Evolutionary conservation across 768 basidiomycete genomes (phyloP).

Genomic region (Vishniacozyma victoriae): DNA sequence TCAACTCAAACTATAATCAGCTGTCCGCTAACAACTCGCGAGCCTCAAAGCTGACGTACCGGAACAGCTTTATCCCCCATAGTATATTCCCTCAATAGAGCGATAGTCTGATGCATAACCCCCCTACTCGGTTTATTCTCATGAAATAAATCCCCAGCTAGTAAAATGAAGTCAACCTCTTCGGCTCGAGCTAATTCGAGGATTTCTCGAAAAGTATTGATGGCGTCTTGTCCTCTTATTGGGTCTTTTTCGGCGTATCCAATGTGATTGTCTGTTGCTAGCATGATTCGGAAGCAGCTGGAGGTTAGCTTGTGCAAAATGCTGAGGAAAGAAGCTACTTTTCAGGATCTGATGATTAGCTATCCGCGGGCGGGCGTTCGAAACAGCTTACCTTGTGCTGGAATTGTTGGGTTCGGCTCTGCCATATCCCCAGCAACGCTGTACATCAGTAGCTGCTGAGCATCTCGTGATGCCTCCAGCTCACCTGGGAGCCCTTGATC

Average conservation of each 20-base stretch:
- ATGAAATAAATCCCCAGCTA: constrained; percentile 95
- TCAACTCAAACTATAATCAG: constrained; percentile 63
- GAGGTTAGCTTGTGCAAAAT: background rate
- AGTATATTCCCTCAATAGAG: constrained; percentile 82
- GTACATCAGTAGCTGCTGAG: background rate
- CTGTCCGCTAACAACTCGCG: background rate
- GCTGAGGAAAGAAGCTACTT: constrained; percentile 17
- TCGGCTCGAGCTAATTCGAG: constrained; percentile 77
- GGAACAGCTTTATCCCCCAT: constrained; percentile 79
- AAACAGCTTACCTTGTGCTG: constrained; percentile 16
- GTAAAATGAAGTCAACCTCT: constrained; percentile 84
- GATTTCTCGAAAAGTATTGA: constrained; percentile 92
- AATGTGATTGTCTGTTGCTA: constrained; percentile 94
- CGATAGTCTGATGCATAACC: constrained; percentile 80
- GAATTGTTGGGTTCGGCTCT: constrained; percentile 26
- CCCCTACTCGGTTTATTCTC: constrained; percentile 93
- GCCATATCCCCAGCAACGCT: constrained; percentile 9
- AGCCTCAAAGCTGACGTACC: constrained; percentile 20
- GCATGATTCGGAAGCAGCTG: constrained; percentile 58
- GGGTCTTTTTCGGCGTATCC: constrained; percentile 94
- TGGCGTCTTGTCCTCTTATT: constrained; percentile 85
- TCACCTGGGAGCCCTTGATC: constrained; percentile 6
- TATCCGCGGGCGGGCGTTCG: too few species aligned
- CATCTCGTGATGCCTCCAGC: background rate
- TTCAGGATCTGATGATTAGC: constrained; percentile 27